Evolutionary conservation across 2,329 filamentous ascomycete genomes (phyloP).

Genomic region (Aureobasidium sp.): DNA sequence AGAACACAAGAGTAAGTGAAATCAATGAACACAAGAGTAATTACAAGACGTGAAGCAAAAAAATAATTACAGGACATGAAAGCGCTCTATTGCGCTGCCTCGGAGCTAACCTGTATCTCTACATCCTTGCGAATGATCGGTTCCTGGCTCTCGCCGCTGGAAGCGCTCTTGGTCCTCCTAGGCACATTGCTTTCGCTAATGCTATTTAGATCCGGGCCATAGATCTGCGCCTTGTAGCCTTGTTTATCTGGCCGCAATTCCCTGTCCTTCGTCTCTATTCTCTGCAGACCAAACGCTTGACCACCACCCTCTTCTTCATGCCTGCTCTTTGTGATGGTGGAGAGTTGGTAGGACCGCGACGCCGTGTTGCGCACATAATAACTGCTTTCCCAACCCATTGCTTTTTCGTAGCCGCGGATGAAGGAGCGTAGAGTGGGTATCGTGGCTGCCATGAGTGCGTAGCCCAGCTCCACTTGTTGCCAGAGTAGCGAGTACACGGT

Average conservation of each 20-base stretch:
- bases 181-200: conserved; percentile 4
- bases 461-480: conserved; percentile 26
- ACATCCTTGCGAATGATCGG: conserved; percentile 23
- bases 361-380: conserved; percentile 1
- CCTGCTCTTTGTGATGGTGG: neutral
- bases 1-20: neutral
- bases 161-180: conserved; percentile 18
- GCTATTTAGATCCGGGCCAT: neutral
- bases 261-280: neutral
- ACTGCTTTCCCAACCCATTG: conserved; percentile 20
- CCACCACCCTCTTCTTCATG: neutral
- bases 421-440: conserved; percentile 27
- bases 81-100: neutral
- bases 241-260: neutral
- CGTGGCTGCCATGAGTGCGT: conserved; percentile 25
- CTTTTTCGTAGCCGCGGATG: conserved; percentile 23
- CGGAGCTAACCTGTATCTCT: conserved; percentile 6
- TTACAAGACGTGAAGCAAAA: too few relatives aligned
- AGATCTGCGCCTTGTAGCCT: conserved; percentile 10
- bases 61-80: too few relatives aligned
- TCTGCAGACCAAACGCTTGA: neutral
- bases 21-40: too few relatives aligned
- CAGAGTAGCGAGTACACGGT: conserved; percentile 23
- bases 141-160: conserved; percentile 20
- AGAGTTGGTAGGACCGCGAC: neutral